phyloP scores from a whole-genome alignment of 2,329 filamentous ascomycete genomes.

The Exophiala lecanii-corni region DNA sequence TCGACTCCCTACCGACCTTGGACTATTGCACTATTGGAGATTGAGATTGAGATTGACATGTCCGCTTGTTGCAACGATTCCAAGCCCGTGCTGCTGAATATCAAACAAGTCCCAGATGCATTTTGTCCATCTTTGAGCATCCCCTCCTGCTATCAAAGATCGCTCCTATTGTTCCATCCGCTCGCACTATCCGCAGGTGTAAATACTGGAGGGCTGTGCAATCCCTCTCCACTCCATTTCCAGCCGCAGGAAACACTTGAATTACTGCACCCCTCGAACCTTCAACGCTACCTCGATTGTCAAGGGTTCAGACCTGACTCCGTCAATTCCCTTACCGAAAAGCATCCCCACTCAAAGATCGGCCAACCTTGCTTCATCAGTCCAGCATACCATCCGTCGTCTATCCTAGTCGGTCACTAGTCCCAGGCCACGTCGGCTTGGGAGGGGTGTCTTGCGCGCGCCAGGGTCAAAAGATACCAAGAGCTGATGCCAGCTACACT shows the following conservation, averaged over 20 bases:
- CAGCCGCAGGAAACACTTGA: too few species aligned
- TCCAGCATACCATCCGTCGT: too few species aligned
- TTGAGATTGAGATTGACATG: not conserved
- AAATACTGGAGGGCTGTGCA: too few species aligned
- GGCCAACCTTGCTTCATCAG: too few species aligned
- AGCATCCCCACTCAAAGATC: too few species aligned
- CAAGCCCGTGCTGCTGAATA: not conserved
- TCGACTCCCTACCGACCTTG: not conserved
- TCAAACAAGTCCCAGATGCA: not conserved
- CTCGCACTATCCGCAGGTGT: too few species aligned
- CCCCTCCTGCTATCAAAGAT: not conserved
- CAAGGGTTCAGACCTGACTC: too few species aligned
- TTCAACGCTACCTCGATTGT: not conserved
- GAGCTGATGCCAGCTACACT: slow-evolving; percentile 15
- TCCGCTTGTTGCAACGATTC: not conserved
- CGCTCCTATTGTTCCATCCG: too few species aligned
- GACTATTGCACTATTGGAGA: not conserved
- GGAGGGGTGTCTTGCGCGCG: not conserved
- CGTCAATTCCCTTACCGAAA: too few species aligned
- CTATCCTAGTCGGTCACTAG: slow-evolving; percentile 1
- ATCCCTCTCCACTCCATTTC: too few species aligned
- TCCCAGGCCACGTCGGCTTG: not conserved
- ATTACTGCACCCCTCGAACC: not conserved
- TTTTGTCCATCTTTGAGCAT: not conserved
- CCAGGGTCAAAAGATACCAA: slow-evolving; percentile 1